Base-by-base conservation (phyloP, 495 filamentous ascomycete species). In the Penicillium roqueforti region DNA sequence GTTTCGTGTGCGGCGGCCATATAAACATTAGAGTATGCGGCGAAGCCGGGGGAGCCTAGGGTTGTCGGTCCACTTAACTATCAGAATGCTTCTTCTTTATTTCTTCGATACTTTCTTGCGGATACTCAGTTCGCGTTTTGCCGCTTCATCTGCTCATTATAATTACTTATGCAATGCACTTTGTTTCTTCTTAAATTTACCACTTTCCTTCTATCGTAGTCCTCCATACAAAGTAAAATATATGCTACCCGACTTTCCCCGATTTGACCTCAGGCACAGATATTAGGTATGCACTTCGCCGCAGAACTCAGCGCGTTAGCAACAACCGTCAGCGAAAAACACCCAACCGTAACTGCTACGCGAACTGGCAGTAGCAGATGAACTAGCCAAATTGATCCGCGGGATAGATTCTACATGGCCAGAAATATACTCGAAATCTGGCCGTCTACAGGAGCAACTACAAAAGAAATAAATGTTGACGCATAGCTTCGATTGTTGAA, bases 361-460 rank as follows among this genome's bases (percentile, higher is more conserved):
- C n/a, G n/a, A n/a, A n/a, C n/a, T n/a, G n/a, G n/a, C n/a, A n/a
- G n/a, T 59, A 4, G 69, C 62, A 3, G 62, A 71, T 26, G 38
- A 52, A 32, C 38, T 72, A 37, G 42, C 51, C 6, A 48, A 48
- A 5, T 41, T 69, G 43, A 55, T 68, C 20, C 18, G 11, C 19
- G 14, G 18, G 36, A 53, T 54, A 47, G 20, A 43, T 34, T 2
- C 5, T 16, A 16, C 32, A 34, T n/a, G 5, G 14, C 32, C 32
- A 34, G 32, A 6, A 6, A 36, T 36, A 36, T 36, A 3, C n/a
- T 3, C 5, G 7, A 7, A 36, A 8, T 2, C 6, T 6, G 14
- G 31, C 25, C 3, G 38, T 53, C 20, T 46, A 44, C 22, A 19
- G 14, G 39, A 39, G 25, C 47, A 28, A 51, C 4, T 51, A 54